Evolutionary conservation across 192 early-diverging fungal species (phyloP), one percentile per base, ranked within the genome.

Genomic region (Coemansia sp.): DNA sequence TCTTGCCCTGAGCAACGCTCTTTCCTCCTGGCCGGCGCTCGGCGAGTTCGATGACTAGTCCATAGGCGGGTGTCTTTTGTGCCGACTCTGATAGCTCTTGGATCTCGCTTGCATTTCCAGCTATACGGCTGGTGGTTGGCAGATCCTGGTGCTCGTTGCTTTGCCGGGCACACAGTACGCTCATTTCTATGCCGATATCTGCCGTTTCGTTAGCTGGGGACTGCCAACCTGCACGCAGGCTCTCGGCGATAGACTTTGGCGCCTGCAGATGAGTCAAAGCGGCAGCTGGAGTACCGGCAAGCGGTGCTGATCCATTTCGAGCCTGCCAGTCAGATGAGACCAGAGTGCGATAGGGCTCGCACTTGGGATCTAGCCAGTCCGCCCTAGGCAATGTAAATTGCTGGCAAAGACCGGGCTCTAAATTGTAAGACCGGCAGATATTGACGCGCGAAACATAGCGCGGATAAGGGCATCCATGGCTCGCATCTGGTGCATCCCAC

Each of bases 311-410:
- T 3, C 47, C 59, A 51, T 65, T 70, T 12, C 77, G 60, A 19
- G 77, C 64, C 62, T 80, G 77, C 72, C 77, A 80, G 65, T 80
- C 77, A 27, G 77, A 71, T 24, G 77, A 80, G 10, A 61, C 43
- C 61, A 80, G 45, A 7, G 72, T 74, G 29, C 68, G 56, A 32
- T 71, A 80, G 38, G 77, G 77, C 58, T 80, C 77, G 49, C 71
- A 49, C 45, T 29, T 56, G 2, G 77, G 67, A 29, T 74, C 72
- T 10, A 80, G 68, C 77, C 77, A 80, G 72, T 80, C 77, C 22
- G 77, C 6, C 3, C 65, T 51, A 0, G 77, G 77, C 45, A 80
- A 45, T 7, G 63, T 40, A 39, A 80, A 80, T 20, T 56, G 64
- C 65, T 80, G 72, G 45, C 37, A 62, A 32, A 38, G n/a, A 11